Evolutionary conservation across 805 yeast genomes (phyloP), one percentile per base, ranked within the genome.

Genomic region (Spathaspora arborariae): DNA sequence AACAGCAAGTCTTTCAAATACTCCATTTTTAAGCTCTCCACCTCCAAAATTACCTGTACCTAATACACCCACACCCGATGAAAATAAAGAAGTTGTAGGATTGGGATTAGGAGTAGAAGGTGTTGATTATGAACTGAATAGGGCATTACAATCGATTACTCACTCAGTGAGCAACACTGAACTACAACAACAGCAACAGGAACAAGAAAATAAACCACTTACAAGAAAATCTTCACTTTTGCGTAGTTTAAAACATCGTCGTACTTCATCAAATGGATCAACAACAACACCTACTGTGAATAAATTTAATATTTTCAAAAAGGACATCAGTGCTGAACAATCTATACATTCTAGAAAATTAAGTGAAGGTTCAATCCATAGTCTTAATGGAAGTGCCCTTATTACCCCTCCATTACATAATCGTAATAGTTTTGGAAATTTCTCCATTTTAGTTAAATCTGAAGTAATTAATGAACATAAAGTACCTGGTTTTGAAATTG

Each of bases 321-420:
- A 30, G 54, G 56, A 39, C 4, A n/a, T n/a, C n/a, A 40, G 34
- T 19, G 41, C 34, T 4, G 59, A 47, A 15, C 41, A 26, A 13
- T 51, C 48, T 20, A 68, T 69, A 3, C 76, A 72, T 51, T 51
- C 72, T 1, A 61, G 77, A 7, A 64, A 67, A 45, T 68, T 63
- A 21, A 68, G 72, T 46, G 77, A 72, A 19, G 68, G 75, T 4
- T 64, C 73, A 8, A 51, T 67, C 18, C 39, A 37, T 18, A 46
- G 47, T 19, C 42, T 35, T 40, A 45, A 44, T 42, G 36, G 43
- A 38, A 34, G 26, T 4, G 66, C 69, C 9, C 72, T 61, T 47
- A 64, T 68, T 2, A 72, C 81, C 0, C 78, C 81, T 1, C 77
- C 78, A 15, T 53, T 76, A 27, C 7, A 13, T 10, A 37, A 19